Base-by-base conservation (phyloP, 768 basidiomycete species). In the Tricholoma sp. region DNA sequence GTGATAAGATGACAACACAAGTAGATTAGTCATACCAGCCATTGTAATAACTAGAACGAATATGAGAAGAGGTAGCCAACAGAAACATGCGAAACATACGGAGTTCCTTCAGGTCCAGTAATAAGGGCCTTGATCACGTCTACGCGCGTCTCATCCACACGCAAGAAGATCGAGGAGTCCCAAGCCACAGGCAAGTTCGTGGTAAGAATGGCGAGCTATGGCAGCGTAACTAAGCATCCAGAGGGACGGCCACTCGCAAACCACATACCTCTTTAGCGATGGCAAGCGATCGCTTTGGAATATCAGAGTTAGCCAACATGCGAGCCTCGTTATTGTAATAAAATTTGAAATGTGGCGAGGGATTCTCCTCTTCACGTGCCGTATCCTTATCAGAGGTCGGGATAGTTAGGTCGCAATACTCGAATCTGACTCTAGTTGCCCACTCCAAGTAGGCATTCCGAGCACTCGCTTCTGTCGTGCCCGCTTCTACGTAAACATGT, bases 101-200 rank as follows among this genome's bases (percentile, higher is more conserved):
- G 94, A 41, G 94, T 96, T 52, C 89, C 92, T 76, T 94, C 91
- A 9, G 94, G 94, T 1, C 94, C 95, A 19, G 90, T 91, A 60
- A 93, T 91, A 18, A 92, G 71, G n/a, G 89, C 89, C 67, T 95
- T 96, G 71, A 95, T 93, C 49, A 95, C 80, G 67, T 94, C 94
- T 12, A 94, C 91, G 11, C 94, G 84, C 14, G 83, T 86, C 74
- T 97, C 95, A 68, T 98, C 95, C 4, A 96, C 94, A 52, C 90
- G 82, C 57, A 98, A 72, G 74, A 96, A 97, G 61, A 98, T 87
- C 1, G 92, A 95, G 4, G 94, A 96, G 65, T 93, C 85, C 91
- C 93, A 97, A 5, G 91, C 88, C 12, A 93, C 87, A n/a, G 95
- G 95, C 22, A 98, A 76, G 67, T 94, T 95, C 10, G 93, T 94